A percentile compares a stretch with the other conserved stretches of the same genome.
phyloP scores from a whole-genome alignment of 129 eudicot genomes.

The Helianthus tuberosus region DNA sequence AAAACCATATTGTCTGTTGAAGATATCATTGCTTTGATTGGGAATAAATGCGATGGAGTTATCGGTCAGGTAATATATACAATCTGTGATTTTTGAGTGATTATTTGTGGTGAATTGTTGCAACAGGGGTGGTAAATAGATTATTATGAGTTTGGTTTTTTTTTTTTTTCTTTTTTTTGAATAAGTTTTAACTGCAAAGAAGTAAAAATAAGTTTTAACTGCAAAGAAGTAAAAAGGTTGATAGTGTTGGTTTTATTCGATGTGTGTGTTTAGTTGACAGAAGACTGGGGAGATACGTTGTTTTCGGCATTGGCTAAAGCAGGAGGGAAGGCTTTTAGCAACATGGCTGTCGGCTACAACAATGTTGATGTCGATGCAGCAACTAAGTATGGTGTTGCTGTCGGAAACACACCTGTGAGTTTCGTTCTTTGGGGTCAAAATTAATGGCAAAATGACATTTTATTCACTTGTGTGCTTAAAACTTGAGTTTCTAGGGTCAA shows the following conservation, averaged over 20 bases:
- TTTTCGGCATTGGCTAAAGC: conserved; percentile 96
- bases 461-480: not conserved
- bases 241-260: conserved; percentile 2
- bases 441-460: not conserved
- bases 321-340: conserved; percentile 96
- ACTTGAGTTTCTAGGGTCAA: conserved; percentile 12
- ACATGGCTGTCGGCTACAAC: conserved; percentile 99
- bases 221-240: not conserved
- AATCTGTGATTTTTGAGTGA: not conserved
- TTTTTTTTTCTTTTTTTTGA: no score
- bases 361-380: conserved; percentile 96
- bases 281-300: conserved; percentile 98
- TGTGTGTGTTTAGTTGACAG: conserved; percentile 66
- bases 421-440: not conserved
- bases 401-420: conserved; percentile 98
- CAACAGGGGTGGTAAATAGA: no score
- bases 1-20: conserved; percentile 94
- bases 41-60: conserved; percentile 95
- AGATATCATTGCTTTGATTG: conserved; percentile 88
- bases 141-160: not conserved
- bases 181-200: not conserved
- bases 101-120: not conserved
- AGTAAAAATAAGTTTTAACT: not conserved
- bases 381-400: conserved; percentile 90
- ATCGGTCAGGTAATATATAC: conserved; percentile 79